Evolutionary conservation across 202 grass and related monocot genomes (phyloP).

Genomic region (Zoysia matrella): DNA sequence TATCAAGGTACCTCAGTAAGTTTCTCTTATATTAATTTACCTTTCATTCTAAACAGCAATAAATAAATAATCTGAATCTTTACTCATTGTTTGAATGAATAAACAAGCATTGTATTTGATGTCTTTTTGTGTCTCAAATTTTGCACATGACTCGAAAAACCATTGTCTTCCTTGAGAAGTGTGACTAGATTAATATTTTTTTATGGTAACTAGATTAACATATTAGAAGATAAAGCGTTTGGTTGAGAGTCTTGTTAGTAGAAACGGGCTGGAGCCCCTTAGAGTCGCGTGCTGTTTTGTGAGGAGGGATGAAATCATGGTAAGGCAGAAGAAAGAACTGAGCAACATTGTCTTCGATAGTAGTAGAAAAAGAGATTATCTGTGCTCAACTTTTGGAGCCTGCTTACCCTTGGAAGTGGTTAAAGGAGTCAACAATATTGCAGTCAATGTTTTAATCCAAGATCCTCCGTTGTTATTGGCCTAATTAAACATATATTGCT

Average conservation of each 20-base stretch:
- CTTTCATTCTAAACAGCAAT: constrained; percentile 35
- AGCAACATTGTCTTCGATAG: neutral
- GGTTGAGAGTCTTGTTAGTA: neutral
- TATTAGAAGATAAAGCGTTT: neutral
- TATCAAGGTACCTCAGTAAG: constrained; percentile 95
- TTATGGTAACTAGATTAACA: too few species aligned
- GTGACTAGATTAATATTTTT: neutral
- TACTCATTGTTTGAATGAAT: constrained; percentile 10
- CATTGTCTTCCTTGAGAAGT: neutral
- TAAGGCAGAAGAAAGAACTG: neutral
- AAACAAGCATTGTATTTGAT: neutral
- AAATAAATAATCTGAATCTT: neutral
- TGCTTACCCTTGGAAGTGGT: constrained; percentile 22
- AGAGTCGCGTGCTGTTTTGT: constrained; percentile 11
- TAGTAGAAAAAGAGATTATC: neutral
- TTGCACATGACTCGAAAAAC: constrained; percentile 6
- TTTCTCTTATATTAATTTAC: constrained; percentile 57
- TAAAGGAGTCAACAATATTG: constrained; percentile 29
- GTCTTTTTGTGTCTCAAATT: constrained; percentile 20
- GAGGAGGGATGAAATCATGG: neutral
- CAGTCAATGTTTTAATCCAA: constrained; percentile 31
- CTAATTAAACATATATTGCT: constrained; percentile 50
- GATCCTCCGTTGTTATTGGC: constrained; percentile 43
- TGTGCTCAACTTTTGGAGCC: constrained; percentile 24
- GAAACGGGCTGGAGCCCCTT: neutral